Percentiles rank a stretch among this genome's conserved stretches.
Evolutionary conservation across 2,329 filamentous ascomycete genomes (phyloP).

Genomic region (Cercospora sp.): DNA sequence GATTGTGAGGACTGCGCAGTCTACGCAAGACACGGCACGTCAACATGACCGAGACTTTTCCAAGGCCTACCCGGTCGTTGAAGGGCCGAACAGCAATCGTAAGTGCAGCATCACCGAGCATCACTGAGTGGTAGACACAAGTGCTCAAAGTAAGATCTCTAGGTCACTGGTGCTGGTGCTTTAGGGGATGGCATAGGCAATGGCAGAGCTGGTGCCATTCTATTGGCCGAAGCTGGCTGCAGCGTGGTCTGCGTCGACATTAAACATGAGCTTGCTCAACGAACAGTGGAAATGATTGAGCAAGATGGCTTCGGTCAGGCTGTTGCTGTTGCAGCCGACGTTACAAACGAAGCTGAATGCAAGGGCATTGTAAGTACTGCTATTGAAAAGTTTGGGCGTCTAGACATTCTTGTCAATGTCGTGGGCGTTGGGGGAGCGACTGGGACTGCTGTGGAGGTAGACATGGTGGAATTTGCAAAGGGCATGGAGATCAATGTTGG

Average conservation of each 20-base stretch:
- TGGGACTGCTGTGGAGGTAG: constrained; percentile 62
- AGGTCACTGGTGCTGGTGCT: constrained; percentile 60
- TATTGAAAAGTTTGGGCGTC: constrained; percentile 52
- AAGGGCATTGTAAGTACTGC: constrained; percentile 46
- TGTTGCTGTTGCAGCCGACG: constrained; percentile 53
- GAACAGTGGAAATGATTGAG: constrained; percentile 57
- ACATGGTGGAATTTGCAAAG: constrained; percentile 59
- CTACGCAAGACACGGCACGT: neutral
- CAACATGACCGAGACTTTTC: constrained; percentile 33
- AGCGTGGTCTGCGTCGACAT: constrained; percentile 61
- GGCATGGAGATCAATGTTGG: constrained; percentile 63
- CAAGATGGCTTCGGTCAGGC: constrained; percentile 45
- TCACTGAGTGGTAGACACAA: neutral
- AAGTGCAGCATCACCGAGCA: neutral
- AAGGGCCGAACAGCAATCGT: constrained; percentile 51
- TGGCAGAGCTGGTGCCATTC: constrained; percentile 58
- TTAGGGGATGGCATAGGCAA: constrained; percentile 61
- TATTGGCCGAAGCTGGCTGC: constrained; percentile 61
- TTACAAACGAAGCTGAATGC: constrained; percentile 58
- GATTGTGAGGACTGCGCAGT: neutral
- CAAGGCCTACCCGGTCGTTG: constrained; percentile 45
- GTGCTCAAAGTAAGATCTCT: neutral
- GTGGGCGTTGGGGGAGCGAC: constrained; percentile 62
- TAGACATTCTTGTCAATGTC: constrained; percentile 66
- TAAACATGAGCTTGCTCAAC: constrained; percentile 51